Base-by-base conservation (phyloP, 1,284 basidiomycete genomes). In the Cutaneotrichosporon spelunceum region DNA sequence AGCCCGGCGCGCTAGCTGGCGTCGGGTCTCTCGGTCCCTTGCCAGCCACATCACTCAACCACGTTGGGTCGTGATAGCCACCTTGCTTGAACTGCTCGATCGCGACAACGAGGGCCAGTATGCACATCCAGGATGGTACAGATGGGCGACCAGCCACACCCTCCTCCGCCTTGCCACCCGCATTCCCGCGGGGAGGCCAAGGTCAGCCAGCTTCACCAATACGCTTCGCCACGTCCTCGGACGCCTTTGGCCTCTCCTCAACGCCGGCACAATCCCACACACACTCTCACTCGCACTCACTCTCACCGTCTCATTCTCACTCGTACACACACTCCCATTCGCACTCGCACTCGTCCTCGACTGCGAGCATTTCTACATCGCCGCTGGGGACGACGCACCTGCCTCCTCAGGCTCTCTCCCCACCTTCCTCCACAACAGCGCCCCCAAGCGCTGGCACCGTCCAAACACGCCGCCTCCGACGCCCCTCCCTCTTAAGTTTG, bases 191-290 rank as follows among this genome's bases (percentile, higher is more conserved):
- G 19, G 19, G 33, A 24, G 34, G 52, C 16, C 26, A 39, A 33
- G 30, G 33, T 9, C 21, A 29, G 3, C 56, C 56, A 11, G 30
- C 44, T 19, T 57, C 56, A 3, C 56, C 56, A 27, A 39, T 57
- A 26, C 56, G 72, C 8, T 76, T 75, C 55, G 70, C 71, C 9
- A 63, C 74, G 2, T 68, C 68, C 5, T 70, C 70, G 13, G 73
- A 73, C 53, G 75, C 75, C 11, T 77, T 77, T 60, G 70, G 72
- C 1, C 69, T 76, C 3, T 49, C 64, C 7, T 45, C 62, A 10
- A 23, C 54, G 10, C 3, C 30, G 30, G 6, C 52, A 5, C 48
- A 50, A 6, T 19, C 48, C 7, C 19, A n/a, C 26, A 9, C 30
- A 9, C 30, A 33, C 13, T 33, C 30, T 33, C 30, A 33, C 13